Evolutionary conservation across 1,284 basidiomycete genomes (phyloP).

Genomic region (Moesziomyces globuligerus): DNA sequence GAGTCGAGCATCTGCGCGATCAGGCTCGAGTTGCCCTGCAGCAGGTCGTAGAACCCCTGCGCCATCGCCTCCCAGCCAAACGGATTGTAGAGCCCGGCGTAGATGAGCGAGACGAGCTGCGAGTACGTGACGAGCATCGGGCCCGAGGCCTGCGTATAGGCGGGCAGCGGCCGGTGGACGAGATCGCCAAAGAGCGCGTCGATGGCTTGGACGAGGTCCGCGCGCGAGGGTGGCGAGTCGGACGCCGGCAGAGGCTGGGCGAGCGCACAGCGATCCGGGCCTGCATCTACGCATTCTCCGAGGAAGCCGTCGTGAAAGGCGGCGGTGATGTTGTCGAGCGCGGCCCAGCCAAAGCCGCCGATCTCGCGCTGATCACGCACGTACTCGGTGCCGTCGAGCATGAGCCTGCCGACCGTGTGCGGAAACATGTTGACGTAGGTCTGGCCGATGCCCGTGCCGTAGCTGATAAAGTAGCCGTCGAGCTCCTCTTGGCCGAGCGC

Average conservation of each 20-base stretch:
- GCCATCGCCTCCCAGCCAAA: conserved; percentile 24
- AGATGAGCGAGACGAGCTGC: conserved; percentile 27
- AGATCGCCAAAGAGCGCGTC: conserved; percentile 22
- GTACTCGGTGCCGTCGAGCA: conserved; percentile 41
- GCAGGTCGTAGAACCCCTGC: conserved; percentile 13
- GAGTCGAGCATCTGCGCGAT: conserved; percentile 21
- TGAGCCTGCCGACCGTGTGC: conserved; percentile 20
- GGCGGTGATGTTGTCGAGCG: conserved; percentile 44
- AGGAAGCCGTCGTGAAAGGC: conserved; percentile 41
- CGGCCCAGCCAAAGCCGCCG: conserved; percentile 33
- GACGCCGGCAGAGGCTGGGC: conserved; percentile 8
- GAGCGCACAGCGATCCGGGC: conserved; percentile 26
- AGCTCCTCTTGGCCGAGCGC: conserved; percentile 25
- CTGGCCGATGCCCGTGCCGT: conserved; percentile 44
- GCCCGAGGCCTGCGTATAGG: conserved; percentile 13
- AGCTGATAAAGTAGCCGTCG: conserved; percentile 40
- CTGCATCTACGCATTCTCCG: conserved; percentile 42
- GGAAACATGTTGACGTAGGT: conserved; percentile 49
- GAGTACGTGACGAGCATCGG: conserved; percentile 38
- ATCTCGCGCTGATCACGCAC: conserved; percentile 30
- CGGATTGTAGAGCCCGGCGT: conserved; percentile 25
- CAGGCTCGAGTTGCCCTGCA: conserved; percentile 22
- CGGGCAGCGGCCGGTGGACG: conserved; percentile 21
- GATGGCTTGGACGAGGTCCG: conserved; percentile 12
- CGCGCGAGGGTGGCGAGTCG: background rate